phyloP scores from a whole-genome alignment of 306 rosid genomes.

The Fragaria ananassa region DNA sequence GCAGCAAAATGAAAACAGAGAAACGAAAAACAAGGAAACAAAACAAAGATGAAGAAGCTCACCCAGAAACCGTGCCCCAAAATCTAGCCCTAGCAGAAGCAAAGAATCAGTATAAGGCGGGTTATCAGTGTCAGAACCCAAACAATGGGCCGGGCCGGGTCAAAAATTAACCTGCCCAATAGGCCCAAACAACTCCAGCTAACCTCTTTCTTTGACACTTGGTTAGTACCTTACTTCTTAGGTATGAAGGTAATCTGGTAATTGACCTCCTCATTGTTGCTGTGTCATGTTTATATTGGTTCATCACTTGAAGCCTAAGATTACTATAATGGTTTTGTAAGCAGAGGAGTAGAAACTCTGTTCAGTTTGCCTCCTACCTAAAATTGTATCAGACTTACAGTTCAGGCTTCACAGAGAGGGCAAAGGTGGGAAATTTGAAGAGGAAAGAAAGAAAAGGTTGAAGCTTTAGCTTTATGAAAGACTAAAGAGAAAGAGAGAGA shows the following conservation, averaged over 20 bases:
- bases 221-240: constrained; percentile 8
- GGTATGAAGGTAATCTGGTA: not conserved
- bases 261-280: not conserved
- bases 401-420: constrained; percentile 8
- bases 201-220: constrained; percentile 7
- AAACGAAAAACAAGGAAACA: not conserved
- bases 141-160: not conserved
- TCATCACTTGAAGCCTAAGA: not conserved
- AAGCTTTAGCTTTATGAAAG: not conserved
- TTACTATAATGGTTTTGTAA: not conserved
- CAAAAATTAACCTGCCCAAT: not conserved
- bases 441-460: constrained; percentile 11
- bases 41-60: not conserved
- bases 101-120: not conserved
- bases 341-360: not conserved
- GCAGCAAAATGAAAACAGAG: not conserved
- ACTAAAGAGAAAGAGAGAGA: not conserved
- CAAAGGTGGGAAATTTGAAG: constrained; percentile 14
- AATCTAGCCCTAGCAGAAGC: too few relatives aligned
- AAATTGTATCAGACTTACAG: constrained; percentile 3
- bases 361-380: not conserved
- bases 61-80: not conserved
- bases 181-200: not conserved
- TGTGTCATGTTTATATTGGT: not conserved
- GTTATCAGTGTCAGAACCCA: not conserved